A percentile compares a stretch with the other conserved stretches of the same genome.
Conservation (phyloP, 177 flowering plant species). For the Vitis hybrid region DNA sequence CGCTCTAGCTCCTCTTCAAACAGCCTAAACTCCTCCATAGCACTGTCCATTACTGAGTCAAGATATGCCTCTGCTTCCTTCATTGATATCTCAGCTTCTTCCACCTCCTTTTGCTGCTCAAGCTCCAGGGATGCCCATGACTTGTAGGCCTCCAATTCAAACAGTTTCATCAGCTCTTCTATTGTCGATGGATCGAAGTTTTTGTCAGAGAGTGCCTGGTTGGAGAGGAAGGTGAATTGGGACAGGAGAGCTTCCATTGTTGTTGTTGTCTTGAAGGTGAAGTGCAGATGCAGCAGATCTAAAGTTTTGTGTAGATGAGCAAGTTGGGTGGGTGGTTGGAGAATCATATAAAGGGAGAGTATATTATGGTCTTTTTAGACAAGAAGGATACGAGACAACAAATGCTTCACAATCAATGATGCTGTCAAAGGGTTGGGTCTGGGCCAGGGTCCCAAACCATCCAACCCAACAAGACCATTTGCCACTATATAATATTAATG, state of each 20-base stretch:
- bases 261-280: neutral
- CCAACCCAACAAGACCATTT: no score
- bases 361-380: neutral
- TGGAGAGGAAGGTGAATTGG: conserved; percentile 70
- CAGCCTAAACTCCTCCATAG: conserved; percentile 68
- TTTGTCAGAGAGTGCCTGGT: conserved; percentile 65
- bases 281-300: conserved; percentile 16
- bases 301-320: neutral
- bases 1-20: conserved; percentile 64
- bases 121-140: conserved; percentile 76
- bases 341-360: no score
- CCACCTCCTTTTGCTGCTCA: conserved; percentile 35
- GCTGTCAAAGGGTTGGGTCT: no score
- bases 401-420: no score
- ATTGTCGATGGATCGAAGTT: conserved; percentile 73
- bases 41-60: conserved; percentile 64
- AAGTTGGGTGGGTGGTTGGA: neutral
- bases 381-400: no score
- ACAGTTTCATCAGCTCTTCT: conserved; percentile 74
- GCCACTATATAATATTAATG: no score
- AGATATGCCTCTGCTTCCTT: conserved; percentile 64
- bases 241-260: conserved; percentile 75
- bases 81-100: conserved; percentile 51
- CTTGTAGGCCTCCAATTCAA: conserved; percentile 75
- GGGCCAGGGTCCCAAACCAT: no score